These are phyloP conservation scores for Carex parvula DNA, from an alignment of 176 grass and related monocot genomes.

Conservation along the genomic window DNA sequence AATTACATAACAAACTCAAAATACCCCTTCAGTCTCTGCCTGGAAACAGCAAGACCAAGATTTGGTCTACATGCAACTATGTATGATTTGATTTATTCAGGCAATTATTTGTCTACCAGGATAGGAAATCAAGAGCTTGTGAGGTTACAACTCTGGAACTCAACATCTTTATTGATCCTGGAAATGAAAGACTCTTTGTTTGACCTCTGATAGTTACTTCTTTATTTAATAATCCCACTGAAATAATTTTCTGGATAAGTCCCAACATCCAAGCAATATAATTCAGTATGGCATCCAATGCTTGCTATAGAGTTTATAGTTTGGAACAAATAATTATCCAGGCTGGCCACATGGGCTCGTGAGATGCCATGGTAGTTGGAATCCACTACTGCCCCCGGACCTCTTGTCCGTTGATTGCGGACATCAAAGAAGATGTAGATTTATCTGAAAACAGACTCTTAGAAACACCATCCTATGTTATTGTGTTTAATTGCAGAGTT, in stretches of 20 bases:
- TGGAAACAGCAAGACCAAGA: not conserved
- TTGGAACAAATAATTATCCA: conserved; percentile 1
- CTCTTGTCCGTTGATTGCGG: conserved; percentile 29
- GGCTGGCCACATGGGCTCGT: conserved; percentile 26
- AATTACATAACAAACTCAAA: not conserved
- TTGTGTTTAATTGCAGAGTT: not conserved
- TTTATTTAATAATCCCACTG: too few species aligned
- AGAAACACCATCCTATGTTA: not conserved
- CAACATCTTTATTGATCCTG: too few species aligned
- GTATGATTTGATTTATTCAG: not conserved
- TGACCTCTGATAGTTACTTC: too few species aligned
- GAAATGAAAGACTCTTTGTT: too few species aligned
- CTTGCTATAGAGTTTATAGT: not conserved
- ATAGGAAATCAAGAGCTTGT: not conserved
- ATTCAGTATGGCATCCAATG: conserved; percentile 8
- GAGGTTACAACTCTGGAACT: too few species aligned
- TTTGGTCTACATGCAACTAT: not conserved
- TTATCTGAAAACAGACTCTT: conserved; percentile 10
- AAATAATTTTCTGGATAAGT: conserved; percentile 6
- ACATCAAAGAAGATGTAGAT: conserved; percentile 2
- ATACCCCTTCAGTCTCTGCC: not conserved
- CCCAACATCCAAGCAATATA: not conserved
- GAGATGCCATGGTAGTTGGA: conserved; percentile 15
- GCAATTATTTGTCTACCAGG: not conserved
- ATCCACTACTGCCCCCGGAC: not conserved